A percentile compares a stretch with the other conserved stretches of the same genome.
Conservation (phyloP, 116 monocot genomes). For the Phalaenopsis hybrid region DNA sequence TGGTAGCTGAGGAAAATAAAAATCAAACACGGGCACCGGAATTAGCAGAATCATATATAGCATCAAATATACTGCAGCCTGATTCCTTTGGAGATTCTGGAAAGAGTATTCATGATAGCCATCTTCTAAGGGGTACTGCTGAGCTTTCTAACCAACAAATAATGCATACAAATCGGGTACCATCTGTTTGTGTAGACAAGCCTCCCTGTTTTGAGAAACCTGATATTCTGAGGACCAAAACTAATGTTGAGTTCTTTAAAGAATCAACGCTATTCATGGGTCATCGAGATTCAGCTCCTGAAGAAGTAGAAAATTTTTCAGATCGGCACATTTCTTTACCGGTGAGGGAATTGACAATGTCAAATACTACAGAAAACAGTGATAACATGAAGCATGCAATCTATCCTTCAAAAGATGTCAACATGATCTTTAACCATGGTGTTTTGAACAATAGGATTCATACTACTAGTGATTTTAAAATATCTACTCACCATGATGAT, state of each 20-base stretch:
- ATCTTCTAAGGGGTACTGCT: constrained; percentile 10
- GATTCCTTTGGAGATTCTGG: constrained; percentile 13
- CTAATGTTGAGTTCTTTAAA: constrained; percentile 21
- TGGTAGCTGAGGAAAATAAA: constrained; percentile 27
- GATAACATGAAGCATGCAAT: constrained; percentile 23
- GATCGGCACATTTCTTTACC: constrained; percentile 14
- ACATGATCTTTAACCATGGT: constrained; percentile 18
- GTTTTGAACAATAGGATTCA: constrained; percentile 23
- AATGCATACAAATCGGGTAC: constrained; percentile 22
- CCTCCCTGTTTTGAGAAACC: constrained; percentile 14
- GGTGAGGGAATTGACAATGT: constrained; percentile 21
- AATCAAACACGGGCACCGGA: constrained; percentile 16
- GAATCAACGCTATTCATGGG: constrained; percentile 18
- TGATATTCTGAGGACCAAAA: constrained; percentile 12
- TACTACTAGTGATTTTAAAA: constrained; percentile 15
- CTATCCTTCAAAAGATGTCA: constrained; percentile 22
- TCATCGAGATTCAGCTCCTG: constrained; percentile 24
- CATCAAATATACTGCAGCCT: constrained; percentile 13
- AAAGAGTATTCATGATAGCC: constrained; percentile 12
- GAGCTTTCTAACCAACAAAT: constrained; percentile 25
- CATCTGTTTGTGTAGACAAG: constrained; percentile 22
- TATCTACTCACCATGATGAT: constrained; percentile 13
- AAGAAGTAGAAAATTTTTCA: constrained; percentile 15
- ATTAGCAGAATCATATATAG: constrained; percentile 24
- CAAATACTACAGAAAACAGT: constrained; percentile 20